Evolutionary conservation across 2,329 filamentous ascomycete genomes (phyloP).

Genomic region (Nemania sp.): DNA sequence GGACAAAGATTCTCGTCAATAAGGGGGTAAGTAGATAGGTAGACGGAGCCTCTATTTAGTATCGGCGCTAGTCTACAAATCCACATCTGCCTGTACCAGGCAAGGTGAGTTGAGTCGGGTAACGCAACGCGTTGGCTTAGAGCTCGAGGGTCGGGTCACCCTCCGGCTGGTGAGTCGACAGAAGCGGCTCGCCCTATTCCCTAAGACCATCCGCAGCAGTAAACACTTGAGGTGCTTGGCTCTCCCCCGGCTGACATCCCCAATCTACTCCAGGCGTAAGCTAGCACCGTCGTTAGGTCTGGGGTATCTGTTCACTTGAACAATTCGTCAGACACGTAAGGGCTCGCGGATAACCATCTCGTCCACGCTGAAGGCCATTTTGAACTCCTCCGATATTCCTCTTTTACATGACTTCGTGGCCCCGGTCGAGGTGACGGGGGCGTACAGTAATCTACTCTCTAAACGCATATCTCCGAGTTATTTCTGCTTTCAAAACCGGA

Average conservation of each 20-base stretch:
- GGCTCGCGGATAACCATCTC: constrained; percentile 18
- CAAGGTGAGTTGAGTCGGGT: constrained; percentile 9
- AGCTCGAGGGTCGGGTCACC: neutral
- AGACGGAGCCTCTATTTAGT: constrained; percentile 33
- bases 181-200: constrained; percentile 1
- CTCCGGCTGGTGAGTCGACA: neutral
- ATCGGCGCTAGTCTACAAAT: constrained; percentile 35
- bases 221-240: constrained; percentile 1
- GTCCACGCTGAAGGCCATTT: constrained; percentile 28
- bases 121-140: constrained; percentile 17
- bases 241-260: constrained; percentile 11
- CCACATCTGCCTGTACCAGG: constrained; percentile 21
- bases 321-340: constrained; percentile 29
- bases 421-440: constrained; percentile 34
- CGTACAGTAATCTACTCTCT: constrained; percentile 44
- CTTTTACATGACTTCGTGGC: constrained; percentile 46
- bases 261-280: constrained; percentile 18
- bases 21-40: neutral
- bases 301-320: constrained; percentile 41
- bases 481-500: constrained; percentile 42
- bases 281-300: constrained; percentile 16
- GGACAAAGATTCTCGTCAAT: no score
- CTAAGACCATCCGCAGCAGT: constrained; percentile 4
- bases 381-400: constrained; percentile 33
- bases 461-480: constrained; percentile 41